Base-by-base conservation (phyloP, 2,329 filamentous ascomycete genomes). In the Bipolaris victoriae region DNA sequence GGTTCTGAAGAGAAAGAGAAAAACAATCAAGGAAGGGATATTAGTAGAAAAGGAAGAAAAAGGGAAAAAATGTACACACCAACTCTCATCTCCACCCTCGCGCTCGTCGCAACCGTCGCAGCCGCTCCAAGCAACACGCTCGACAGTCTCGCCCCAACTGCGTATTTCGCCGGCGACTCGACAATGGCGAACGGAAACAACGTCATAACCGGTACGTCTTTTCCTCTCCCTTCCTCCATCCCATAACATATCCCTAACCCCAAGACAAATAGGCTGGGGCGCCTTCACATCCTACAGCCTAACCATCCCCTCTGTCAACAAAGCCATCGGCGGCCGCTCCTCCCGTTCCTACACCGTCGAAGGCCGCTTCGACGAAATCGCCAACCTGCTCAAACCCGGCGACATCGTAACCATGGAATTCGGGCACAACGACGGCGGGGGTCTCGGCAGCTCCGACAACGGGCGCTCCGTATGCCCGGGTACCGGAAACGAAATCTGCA, bases 351-450 rank as follows among this genome's bases (percentile, higher is more conserved):
- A 82, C 76, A 88, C 83, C 1, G 82, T 85, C 46, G 88, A 91
- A 75, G 85, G 84, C 7, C 85, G 85, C 13, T 91, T 90, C 77
- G 74, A 80, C 15, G 79, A 79, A 0, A 83, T 90, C 50, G 81
- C 83, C 45, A 74, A 80, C 31, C 67, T 79, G 2, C 78, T 90
- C 22, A 63, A 82, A 67, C 54, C 79, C 1, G 86, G 85, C 31
- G 88, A 90, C 73, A 87, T 85, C 73, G 87, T 90, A 1, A 79
- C 90, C 51, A 89, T 90, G 51, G 88, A 90, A 66, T 89, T 90
- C 66, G 88, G 88, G 0, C 88, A 90, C 78, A 91, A 91, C 65
- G 88, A 90, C 63, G 88, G 87, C 20, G 86, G 87, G 1, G 82
- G 82, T 0, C 76, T 86, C 1, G 75, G 70, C 2, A 73, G 72